Evolutionary conservation across 306 rosid genomes (phyloP).

Genomic region (Senna siamea): DNA sequence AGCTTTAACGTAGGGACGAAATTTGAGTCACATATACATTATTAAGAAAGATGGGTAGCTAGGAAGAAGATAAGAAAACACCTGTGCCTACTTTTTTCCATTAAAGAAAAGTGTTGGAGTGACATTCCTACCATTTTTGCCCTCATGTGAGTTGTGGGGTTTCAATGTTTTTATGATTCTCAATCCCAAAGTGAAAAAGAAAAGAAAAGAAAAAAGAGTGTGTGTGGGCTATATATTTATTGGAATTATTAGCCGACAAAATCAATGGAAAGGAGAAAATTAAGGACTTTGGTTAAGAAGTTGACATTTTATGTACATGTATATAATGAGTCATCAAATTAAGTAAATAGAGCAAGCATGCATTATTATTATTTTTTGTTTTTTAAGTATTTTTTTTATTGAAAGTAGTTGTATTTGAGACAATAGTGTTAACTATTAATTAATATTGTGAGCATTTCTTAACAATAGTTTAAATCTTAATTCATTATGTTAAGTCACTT

Average conservation of each 20-base stretch:
- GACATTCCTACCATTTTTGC: conserved; percentile 30
- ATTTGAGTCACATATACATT: too few species aligned
- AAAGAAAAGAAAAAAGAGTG: neutral
- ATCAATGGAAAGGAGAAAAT: conserved; percentile 37
- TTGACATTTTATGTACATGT: conserved; percentile 34
- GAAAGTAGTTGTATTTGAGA: too few species aligned
- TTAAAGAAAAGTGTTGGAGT: conserved; percentile 14
- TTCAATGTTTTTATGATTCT: neutral
- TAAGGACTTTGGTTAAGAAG: conserved; percentile 22
- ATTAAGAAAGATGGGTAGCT: neutral
- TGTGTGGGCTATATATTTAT: conserved; percentile 9
- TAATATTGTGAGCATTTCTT: too few species aligned
- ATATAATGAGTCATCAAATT: neutral
- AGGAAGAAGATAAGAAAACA: neutral
- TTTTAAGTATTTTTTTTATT: too few species aligned
- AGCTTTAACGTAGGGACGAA: too few species aligned
- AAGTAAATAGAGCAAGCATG: too few species aligned
- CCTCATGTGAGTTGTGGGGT: conserved; percentile 38
- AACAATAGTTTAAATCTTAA: too few species aligned
- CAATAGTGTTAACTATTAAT: too few species aligned
- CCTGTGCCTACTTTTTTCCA: neutral
- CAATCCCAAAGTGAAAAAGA: conserved; percentile 28
- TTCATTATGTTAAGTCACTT: too few species aligned
- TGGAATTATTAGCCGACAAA: conserved; percentile 49
- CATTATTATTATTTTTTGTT: too few species aligned